A percentile compares a stretch with the other conserved stretches of the same genome.
phyloP scores from a whole-genome alignment of 257 asterid genomes.

The Leptodermis oblonga region DNA sequence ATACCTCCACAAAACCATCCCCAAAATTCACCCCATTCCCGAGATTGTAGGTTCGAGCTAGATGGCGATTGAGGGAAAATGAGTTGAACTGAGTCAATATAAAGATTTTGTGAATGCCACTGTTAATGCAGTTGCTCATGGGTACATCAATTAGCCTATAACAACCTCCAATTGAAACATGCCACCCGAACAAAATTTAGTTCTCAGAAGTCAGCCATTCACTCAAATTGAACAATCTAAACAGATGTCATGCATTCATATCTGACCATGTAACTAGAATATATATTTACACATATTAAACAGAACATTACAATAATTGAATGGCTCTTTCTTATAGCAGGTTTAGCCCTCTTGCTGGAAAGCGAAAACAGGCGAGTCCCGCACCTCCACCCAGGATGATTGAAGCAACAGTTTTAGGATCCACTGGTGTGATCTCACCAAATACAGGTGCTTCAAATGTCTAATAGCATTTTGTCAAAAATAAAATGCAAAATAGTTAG shows the following conservation, averaged over 20 bases:
- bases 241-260: background rate
- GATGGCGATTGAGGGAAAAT: conserved; percentile 90
- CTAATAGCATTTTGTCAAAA: conserved; percentile 35
- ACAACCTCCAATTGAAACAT: conserved; percentile 97
- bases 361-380: conserved; percentile 97
- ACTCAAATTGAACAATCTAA: background rate
- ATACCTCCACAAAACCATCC: conserved; percentile 98
- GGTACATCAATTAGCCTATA: conserved; percentile 93
- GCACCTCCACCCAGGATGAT: conserved; percentile 94
- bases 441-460: conserved; percentile 37
- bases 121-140: conserved; percentile 96
- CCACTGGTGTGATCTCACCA: conserved; percentile 41
- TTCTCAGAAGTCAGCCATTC: background rate
- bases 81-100: conserved; percentile 94
- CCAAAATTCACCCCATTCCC: conserved; percentile 83
- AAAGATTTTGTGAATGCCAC: conserved; percentile 85
- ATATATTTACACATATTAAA: no score
- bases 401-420: conserved; percentile 76
- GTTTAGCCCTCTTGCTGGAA: conserved; percentile 83
- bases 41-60: conserved; percentile 68
- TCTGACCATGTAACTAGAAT: background rate
- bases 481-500: conserved; percentile 8
- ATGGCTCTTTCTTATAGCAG: conserved; percentile 83
- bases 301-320: no score
- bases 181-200: conserved; percentile 3